These are phyloP conservation scores for Lipomyces orientalis DNA, from an alignment of 805 yeast genomes.

Conservation along the genomic window DNA sequence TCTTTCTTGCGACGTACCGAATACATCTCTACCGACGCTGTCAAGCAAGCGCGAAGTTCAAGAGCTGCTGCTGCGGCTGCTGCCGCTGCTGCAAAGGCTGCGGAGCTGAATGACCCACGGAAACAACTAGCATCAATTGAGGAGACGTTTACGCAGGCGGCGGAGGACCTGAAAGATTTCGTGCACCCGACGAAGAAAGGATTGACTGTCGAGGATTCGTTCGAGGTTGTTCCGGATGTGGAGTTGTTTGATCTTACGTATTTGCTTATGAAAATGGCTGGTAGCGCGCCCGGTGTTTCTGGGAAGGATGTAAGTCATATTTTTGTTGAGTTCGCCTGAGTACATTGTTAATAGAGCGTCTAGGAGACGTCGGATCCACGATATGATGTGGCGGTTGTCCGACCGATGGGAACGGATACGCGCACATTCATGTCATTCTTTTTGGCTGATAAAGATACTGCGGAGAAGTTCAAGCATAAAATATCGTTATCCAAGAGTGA, in stretches of 20 bases:
- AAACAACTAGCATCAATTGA: constrained; percentile 74
- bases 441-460: constrained; percentile 53
- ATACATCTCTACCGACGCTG: constrained; percentile 73
- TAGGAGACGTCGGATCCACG: constrained; percentile 40
- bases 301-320: constrained; percentile 53
- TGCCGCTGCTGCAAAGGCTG: constrained; percentile 37
- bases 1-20: constrained; percentile 95
- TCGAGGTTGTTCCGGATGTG: constrained; percentile 88
- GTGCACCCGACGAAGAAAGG: constrained; percentile 80
- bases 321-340: constrained; percentile 50
- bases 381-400: constrained; percentile 59
- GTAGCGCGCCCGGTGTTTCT: constrained; percentile 50
- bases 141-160: constrained; percentile 70
- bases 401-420: constrained; percentile 70
- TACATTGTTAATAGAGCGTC: constrained; percentile 30
- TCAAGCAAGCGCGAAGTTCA: constrained; percentile 38
- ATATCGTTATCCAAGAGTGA: constrained; percentile 24
- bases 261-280: constrained; percentile 65
- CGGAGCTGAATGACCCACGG: constrained; percentile 56
- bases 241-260: constrained; percentile 84
- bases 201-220: constrained; percentile 73
- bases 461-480: constrained; percentile 44
- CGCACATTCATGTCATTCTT: constrained; percentile 82
- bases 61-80: constrained; percentile 40
- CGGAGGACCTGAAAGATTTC: constrained; percentile 51